Percentiles rank a stretch among this genome's conserved stretches.
These are phyloP conservation scores for Fusarium temperatum DNA, from an alignment of 2,329 filamentous ascomycete genomes.

Conservation along the genomic window DNA sequence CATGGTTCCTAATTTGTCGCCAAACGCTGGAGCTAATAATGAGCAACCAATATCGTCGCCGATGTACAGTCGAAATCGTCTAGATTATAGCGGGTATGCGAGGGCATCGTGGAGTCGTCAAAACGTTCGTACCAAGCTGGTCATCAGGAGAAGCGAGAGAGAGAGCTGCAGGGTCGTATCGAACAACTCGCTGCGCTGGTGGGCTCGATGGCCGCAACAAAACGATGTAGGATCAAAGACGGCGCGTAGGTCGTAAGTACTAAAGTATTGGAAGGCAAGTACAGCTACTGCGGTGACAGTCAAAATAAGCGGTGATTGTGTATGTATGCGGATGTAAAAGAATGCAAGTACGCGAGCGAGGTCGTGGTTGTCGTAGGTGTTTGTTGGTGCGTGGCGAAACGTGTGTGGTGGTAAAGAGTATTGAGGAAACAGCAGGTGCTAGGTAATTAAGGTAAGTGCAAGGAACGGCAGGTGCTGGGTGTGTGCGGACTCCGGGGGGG, in stretches of 20 bases:
- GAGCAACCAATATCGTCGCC: constrained; percentile 35
- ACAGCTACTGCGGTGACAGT: constrained; percentile 29
- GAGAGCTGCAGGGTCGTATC: constrained; percentile 34
- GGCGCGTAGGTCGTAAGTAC: constrained; percentile 11
- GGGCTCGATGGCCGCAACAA: constrained; percentile 27
- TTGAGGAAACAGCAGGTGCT: constrained; percentile 36
- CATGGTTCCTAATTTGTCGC: constrained; percentile 59
- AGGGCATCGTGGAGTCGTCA: constrained; percentile 43
- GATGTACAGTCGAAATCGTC: constrained; percentile 36
- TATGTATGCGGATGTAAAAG: constrained; percentile 23
- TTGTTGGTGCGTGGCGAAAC: constrained; percentile 41
- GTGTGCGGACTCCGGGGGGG: constrained; percentile 32
- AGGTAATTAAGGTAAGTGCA: constrained; percentile 41
- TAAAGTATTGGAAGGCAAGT: constrained; percentile 9
- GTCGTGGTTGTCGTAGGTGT: constrained; percentile 31
- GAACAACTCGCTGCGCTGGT: constrained; percentile 38
- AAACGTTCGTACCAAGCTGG: constrained; percentile 38
- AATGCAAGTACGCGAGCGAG: constrained; percentile 39
- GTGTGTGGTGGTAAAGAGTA: constrained; percentile 38
- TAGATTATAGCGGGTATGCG: constrained; percentile 41
- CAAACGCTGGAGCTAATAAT: constrained; percentile 36
- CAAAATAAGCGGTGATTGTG: constrained; percentile 35
- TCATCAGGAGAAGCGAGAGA: constrained; percentile 36
- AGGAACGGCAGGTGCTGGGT: constrained; percentile 28
- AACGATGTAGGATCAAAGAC: constrained; percentile 21